Evolutionary conservation across 768 basidiomycete genomes (phyloP).

Genomic region (Suillus clintonianus): DNA sequence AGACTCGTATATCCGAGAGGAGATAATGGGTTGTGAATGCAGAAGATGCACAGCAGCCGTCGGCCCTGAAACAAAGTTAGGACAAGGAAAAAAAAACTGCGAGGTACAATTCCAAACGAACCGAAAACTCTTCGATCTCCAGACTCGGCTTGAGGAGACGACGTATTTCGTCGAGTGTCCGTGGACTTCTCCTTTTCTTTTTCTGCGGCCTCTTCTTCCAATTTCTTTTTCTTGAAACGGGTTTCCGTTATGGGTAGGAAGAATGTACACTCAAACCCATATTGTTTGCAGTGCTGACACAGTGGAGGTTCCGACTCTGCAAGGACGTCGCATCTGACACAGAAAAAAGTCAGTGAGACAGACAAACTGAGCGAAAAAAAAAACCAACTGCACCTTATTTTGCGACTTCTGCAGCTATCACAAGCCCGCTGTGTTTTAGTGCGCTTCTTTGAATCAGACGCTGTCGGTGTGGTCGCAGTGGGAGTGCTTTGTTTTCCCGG

Average conservation of each 20-base stretch:
- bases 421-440: slow-evolving; percentile 93
- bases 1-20: slow-evolving; percentile 80
- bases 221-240: slow-evolving; percentile 94
- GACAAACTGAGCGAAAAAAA: slow-evolving; percentile 8
- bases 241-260: slow-evolving; percentile 99
- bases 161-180: slow-evolving; percentile 34
- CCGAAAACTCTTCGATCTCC: slow-evolving; percentile 67
- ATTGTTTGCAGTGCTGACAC: slow-evolving; percentile 95
- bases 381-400: slow-evolving; percentile 64
- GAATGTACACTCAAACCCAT: slow-evolving; percentile 92
- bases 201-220: slow-evolving; percentile 65
- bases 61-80: slow-evolving; percentile 62
- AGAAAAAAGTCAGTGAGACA: background rate
- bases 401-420: slow-evolving; percentile 87
- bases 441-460: slow-evolving; percentile 77
- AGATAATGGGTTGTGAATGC: slow-evolving; percentile 87
- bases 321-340: slow-evolving; percentile 78
- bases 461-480: slow-evolving; percentile 26
- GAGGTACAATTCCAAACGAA: slow-evolving; percentile 33
- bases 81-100: slow-evolving; percentile 15
- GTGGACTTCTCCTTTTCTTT: slow-evolving; percentile 36
- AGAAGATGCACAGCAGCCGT: slow-evolving; percentile 85
- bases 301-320: slow-evolving; percentile 73
- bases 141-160: slow-evolving; percentile 49
- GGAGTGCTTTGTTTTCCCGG: slow-evolving; percentile 34